phyloP scores from a whole-genome alignment of 768 basidiomycete genomes.

The Rhizopogon sp. region DNA sequence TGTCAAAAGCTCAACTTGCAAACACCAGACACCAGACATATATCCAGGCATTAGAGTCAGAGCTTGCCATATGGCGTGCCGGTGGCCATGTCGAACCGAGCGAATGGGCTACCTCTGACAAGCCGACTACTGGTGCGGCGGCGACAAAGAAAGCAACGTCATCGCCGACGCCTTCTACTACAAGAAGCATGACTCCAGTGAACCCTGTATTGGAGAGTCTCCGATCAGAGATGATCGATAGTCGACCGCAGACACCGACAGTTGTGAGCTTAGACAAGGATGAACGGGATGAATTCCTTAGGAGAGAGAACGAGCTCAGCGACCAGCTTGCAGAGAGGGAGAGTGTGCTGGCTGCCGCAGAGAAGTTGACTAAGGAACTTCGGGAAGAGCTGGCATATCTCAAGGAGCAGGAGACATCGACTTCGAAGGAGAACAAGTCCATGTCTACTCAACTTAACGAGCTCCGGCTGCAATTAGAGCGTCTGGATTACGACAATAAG shows the following conservation, averaged over 20 bases:
- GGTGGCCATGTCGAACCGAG: constrained; percentile 81
- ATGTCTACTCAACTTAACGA: constrained; percentile 95
- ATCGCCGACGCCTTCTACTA: constrained; percentile 63
- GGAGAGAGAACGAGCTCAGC: constrained; percentile 93
- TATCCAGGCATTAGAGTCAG: constrained; percentile 86
- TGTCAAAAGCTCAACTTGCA: constrained; percentile 85
- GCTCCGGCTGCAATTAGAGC: constrained; percentile 83
- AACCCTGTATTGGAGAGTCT: constrained; percentile 71
- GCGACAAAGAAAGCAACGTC: constrained; percentile 43
- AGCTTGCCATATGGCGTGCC: constrained; percentile 82
- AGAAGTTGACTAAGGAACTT: constrained; percentile 84
- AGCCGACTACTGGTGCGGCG: constrained; percentile 39
- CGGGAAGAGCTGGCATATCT: constrained; percentile 85
- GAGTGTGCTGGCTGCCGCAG: constrained; percentile 68
- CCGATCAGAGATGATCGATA: constrained; percentile 59
- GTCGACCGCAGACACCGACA: constrained; percentile 90
- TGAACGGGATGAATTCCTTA: constrained; percentile 95
- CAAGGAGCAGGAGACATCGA: constrained; percentile 82
- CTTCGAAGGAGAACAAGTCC: constrained; percentile 88
- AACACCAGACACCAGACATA: constrained; percentile 82
- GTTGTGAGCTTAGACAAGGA: constrained; percentile 89
- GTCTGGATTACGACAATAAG: constrained; percentile 94
- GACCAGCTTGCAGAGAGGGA: constrained; percentile 93
- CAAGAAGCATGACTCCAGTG: constrained; percentile 69
- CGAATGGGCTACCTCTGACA: constrained; percentile 75